A percentile compares a stretch with the other conserved stretches of the same genome.
Evolutionary conservation across 2,329 filamentous ascomycete species (phyloP).

Genomic region (Sphaerostilbella broomeana): DNA sequence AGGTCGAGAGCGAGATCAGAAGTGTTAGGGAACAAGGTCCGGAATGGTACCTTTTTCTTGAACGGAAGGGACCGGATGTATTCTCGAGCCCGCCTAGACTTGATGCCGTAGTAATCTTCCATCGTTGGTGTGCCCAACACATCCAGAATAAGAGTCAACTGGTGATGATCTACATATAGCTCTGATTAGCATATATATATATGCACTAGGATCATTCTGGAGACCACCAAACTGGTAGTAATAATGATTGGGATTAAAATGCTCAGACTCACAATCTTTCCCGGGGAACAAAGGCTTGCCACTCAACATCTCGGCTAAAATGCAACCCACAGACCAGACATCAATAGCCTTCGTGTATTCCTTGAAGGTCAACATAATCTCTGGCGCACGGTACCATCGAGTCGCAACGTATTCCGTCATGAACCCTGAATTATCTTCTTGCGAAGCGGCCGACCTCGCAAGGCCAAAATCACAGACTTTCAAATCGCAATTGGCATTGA

Average conservation of each 20-base stretch:
- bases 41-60: constrained; percentile 99
- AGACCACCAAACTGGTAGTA: background rate
- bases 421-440: constrained; percentile 99
- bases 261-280: constrained; percentile 94
- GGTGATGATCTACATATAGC: constrained; percentile 71
- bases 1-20: constrained; percentile 92
- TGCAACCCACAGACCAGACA: constrained; percentile 98
- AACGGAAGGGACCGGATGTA: constrained; percentile 97
- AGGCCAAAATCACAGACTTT: constrained; percentile 99
- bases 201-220: no score
- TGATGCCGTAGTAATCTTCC: constrained; percentile 99
- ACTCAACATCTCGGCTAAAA: constrained; percentile 96
- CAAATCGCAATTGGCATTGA: constrained; percentile 97
- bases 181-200: background rate
- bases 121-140: constrained; percentile 97
- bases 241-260: no score
- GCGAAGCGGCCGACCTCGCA: constrained; percentile 88
- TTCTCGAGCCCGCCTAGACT: constrained; percentile 91
- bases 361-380: constrained; percentile 99
- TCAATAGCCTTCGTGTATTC: constrained; percentile 99
- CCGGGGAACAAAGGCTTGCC: constrained; percentile 97
- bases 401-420: constrained; percentile 99
- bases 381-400: constrained; percentile 96
- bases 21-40: constrained; percentile 96
- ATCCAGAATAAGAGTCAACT: constrained; percentile 92